These are phyloP conservation scores for Lycium ferocissimum DNA, from an alignment of 257 asterid genomes.

Conservation along the genomic window DNA sequence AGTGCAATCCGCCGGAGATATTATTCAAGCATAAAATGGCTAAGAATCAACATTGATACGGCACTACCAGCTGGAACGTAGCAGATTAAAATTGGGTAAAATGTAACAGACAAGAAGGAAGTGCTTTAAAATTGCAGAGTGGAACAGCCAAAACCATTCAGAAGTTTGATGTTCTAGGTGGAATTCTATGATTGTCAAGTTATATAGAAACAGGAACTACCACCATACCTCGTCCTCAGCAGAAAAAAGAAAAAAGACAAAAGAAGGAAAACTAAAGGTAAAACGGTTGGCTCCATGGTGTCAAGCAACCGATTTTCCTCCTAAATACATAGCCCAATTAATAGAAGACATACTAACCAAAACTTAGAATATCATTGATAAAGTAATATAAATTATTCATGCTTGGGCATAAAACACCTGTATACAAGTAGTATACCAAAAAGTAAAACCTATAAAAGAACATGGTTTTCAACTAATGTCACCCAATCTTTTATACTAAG, in stretches of 20 bases:
- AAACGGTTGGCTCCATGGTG: neutral
- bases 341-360: neutral
- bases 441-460: neutral
- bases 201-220: neutral
- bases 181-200: conserved; percentile 13
- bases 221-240: conserved; percentile 15
- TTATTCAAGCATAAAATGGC: conserved; percentile 17
- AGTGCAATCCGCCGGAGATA: neutral
- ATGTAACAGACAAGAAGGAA: conserved; percentile 2
- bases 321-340: neutral
- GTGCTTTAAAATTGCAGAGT: neutral
- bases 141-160: neutral
- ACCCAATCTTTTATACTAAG: neutral
- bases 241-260: conserved; percentile 9
- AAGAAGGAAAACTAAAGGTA: neutral
- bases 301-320: neutral
- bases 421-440: conserved; percentile 1
- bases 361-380: neutral
- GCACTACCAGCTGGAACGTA: neutral
- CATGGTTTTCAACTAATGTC: neutral
- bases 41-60: neutral
- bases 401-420: neutral
- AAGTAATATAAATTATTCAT: neutral
- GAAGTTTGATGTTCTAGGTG: conserved; percentile 11
- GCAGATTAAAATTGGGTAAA: conserved; percentile 16